These are phyloP conservation scores for Penicillium herquei DNA, from an alignment of 495 filamentous ascomycete genomes.

Conservation along the genomic window DNA sequence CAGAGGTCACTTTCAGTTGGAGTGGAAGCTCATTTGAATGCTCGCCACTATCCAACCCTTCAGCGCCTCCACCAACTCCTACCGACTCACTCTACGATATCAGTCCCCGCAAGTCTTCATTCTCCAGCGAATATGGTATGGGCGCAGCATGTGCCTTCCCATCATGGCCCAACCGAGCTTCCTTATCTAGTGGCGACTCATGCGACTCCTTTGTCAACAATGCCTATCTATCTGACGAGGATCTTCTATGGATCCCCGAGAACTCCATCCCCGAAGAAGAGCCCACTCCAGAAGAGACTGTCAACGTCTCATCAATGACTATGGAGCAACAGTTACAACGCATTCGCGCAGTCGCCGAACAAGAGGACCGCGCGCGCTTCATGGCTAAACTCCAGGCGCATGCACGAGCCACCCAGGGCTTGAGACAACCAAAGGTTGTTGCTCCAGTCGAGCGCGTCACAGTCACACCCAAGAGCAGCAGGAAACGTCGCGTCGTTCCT, in stretches of 20 bases:
- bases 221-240: constrained; percentile 52
- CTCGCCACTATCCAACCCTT: constrained; percentile 34
- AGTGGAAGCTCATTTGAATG: constrained; percentile 40
- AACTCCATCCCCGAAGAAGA: constrained; percentile 22
- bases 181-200: constrained; percentile 39
- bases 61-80: constrained; percentile 41
- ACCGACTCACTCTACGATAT: constrained; percentile 43
- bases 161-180: constrained; percentile 52
- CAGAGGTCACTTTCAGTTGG: constrained; percentile 35
- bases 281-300: constrained; percentile 3
- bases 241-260: constrained; percentile 45
- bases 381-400: constrained; percentile 47
- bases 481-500: constrained; percentile 36
- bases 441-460: constrained; percentile 27
- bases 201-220: constrained; percentile 34
- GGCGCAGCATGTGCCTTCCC: constrained; percentile 52
- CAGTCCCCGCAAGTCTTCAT: constrained; percentile 47
- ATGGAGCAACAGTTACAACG: constrained; percentile 45
- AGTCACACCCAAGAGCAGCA: constrained; percentile 33
- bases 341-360: constrained; percentile 39
- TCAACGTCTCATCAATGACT: constrained; percentile 26
- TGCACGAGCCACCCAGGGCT: constrained; percentile 43
- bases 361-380: constrained; percentile 43
- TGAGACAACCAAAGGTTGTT: constrained; percentile 38
- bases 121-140: constrained; percentile 41